These are phyloP conservation scores for Tephrocybe rancida DNA, from an alignment of 768 basidiomycete species.

Conservation along the genomic window DNA sequence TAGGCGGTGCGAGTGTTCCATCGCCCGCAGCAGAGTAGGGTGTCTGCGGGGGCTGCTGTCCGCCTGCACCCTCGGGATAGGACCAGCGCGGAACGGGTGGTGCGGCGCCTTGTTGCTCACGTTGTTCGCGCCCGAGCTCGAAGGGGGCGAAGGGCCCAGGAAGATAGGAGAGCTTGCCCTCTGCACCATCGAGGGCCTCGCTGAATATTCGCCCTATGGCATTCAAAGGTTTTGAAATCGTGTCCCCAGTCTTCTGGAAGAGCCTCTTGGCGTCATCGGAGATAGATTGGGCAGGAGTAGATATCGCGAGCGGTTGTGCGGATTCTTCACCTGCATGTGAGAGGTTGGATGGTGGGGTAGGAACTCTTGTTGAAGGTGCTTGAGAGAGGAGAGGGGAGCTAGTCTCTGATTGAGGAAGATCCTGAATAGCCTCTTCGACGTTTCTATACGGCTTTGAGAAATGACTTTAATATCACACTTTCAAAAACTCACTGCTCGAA, in stretches of 20 bases:
- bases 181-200: constrained; percentile 75
- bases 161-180: constrained; percentile 63
- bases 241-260: constrained; percentile 89
- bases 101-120: constrained; percentile 31
- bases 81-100: constrained; percentile 40
- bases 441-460: constrained; percentile 33
- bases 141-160: constrained; percentile 74
- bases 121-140: constrained; percentile 58
- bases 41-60: constrained; percentile 21
- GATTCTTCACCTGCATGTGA: constrained; percentile 87
- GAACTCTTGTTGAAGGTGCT: constrained; percentile 24
- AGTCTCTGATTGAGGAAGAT: constrained; percentile 47
- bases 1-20: constrained; percentile 33
- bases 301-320: constrained; percentile 74
- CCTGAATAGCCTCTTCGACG: constrained; percentile 54
- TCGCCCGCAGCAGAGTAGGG: constrained; percentile 44
- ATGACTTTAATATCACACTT: not conserved
- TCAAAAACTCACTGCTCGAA: constrained; percentile 69
- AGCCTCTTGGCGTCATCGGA: constrained; percentile 79
- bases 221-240: constrained; percentile 87
- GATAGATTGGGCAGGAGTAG: constrained; percentile 53
- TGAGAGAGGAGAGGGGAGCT: constrained; percentile 35
- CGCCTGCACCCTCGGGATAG: constrained; percentile 31
- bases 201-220: constrained; percentile 88
- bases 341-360: constrained; percentile 25